These are phyloP conservation scores for Stagonosporopsis rhizophila DNA, from an alignment of 2,329 filamentous ascomycete species.

Conservation along the genomic window DNA sequence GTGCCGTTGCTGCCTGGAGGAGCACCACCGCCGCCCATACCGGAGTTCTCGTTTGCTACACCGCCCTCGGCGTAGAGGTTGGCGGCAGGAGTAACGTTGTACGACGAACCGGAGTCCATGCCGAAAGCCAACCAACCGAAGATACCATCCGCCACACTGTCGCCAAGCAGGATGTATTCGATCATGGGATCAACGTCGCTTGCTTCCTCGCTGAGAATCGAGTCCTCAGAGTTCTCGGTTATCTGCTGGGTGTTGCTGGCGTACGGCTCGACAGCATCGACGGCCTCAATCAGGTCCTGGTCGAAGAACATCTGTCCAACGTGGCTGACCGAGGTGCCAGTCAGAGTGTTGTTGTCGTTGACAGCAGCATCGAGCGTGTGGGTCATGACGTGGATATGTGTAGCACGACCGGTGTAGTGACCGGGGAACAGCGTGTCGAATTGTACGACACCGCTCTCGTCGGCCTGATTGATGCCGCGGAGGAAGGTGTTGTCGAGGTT, in stretches of 20 bases:
- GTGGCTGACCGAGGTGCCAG: slow-evolving; percentile 60
- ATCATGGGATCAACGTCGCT: slow-evolving; percentile 62
- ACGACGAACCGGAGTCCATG: slow-evolving; percentile 33
- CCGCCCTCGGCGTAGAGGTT: slow-evolving; percentile 39
- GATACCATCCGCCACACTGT: slow-evolving; percentile 48
- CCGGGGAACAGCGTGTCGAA: slow-evolving; percentile 60
- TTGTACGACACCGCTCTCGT: slow-evolving; percentile 56
- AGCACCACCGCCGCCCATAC: slow-evolving; percentile 24
- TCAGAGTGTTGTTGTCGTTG: slow-evolving; percentile 59
- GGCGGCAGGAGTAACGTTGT: slow-evolving; percentile 40
- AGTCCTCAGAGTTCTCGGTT: slow-evolving; percentile 61
- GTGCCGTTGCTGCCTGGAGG: slow-evolving; percentile 20
- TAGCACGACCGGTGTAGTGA: slow-evolving; percentile 40
- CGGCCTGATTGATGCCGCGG: slow-evolving; percentile 57
- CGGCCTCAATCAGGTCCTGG: slow-evolving; percentile 61
- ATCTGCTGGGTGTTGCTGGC: slow-evolving; percentile 51
- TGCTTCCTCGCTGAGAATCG: slow-evolving; percentile 57
- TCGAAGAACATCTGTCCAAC: slow-evolving; percentile 72
- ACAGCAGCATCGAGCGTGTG: slow-evolving; percentile 45
- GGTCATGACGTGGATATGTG: slow-evolving; percentile 52
- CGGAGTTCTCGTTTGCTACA: slow-evolving; percentile 34
- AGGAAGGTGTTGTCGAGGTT: slow-evolving; percentile 52
- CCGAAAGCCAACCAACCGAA: slow-evolving; percentile 47
- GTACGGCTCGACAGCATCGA: slow-evolving; percentile 58
- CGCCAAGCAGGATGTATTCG: slow-evolving; percentile 65